Base-by-base conservation (phyloP, 2,329 filamentous ascomycete species). In the Trichoderma sp. region DNA sequence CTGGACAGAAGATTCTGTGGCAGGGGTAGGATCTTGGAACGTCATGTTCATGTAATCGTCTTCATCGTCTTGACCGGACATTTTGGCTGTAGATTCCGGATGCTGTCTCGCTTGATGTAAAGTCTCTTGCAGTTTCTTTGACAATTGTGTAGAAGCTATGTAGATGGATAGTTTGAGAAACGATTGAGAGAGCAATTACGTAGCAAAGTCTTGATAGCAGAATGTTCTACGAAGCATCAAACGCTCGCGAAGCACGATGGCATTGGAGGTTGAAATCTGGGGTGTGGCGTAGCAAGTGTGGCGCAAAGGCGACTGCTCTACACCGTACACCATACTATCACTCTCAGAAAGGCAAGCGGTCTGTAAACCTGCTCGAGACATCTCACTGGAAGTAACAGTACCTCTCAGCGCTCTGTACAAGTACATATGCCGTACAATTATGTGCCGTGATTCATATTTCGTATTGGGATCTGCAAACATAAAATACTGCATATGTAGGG, bases 21-120 rank as follows among this genome's bases (percentile, higher is more conserved):
- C 78, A 80, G 87, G 76, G 77, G 83, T 74, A 80, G 85, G 76
- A 32, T 97, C 92, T 19, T 87, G 84, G 76, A 99, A 94, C 15
- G 89, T 85, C 94, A 99, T 98, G 73, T 90, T 93, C 91, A 99
- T 96, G 84, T 99, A 98, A 79, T 99, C 95, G 71, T 97, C 93
- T 70, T 93, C 92, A 22, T 93, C 92, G 7, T 92, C 91, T 3
- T 63, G 37, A 8, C 27, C 57, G 15, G 68, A 54, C 64, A 67
- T 67, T 48, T 45, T 48, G 42, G n/a, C 32, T 12, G 25, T 29
- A n/a, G 15, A 10, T 19, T 45, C 7, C 17, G 9, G 17, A n/a
- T 25, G 42, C 15, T 19, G 35, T 4, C 12, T 1, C 39, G 17
- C 8, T 25, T 22, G 25, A 17, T 12, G 5, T 17, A 17, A 13